Base-by-base conservation (phyloP, 768 basidiomycete genomes). In the Boletus edulis region DNA sequence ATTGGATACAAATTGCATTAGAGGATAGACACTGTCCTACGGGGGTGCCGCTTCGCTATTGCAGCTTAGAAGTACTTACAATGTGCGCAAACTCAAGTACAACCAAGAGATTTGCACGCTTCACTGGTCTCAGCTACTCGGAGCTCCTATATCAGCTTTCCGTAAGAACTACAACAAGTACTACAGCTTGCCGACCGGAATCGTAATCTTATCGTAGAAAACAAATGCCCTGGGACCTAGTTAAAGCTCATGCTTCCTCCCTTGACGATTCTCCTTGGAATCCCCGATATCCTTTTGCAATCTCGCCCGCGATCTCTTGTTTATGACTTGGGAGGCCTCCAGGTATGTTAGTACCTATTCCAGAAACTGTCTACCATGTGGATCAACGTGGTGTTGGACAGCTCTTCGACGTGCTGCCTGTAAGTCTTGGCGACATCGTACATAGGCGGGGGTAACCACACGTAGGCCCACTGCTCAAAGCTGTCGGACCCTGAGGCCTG, bases 1-100 rank as follows among this genome's bases (percentile, higher is more conserved):
- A 77, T 94, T 63, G 92, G 91, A 35, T 94, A 93, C 76, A 82
- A 85, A 54, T 65, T 89, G 56, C 76, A 83, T 58, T 82, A 79
- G 72, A 70, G 59, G 27, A 38, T 51, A 39, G 51, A 53, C n/a
- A 8, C 3, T 42, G 13, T n/a, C n/a, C n/a, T 32, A 10, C 12
- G n/a, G 11, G 18, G 10, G 22, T 41, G 24, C 10, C 43, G 41
- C 37, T 34, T 29, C 18, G 43, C 53, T 49, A 24, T 39, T 40
- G 59, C 49, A 18, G 24, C 39, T 45, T 58, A 63, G 63, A 55
- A 32, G 43, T 37, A 58, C 39, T 38, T 51, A 20, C 24, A 45
- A 51, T 57, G 51, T 57, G 48, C 46, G 32, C 46, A 18, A 48
- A 43, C 10, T 46, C 47, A 7, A 38, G 38, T 49, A 38, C 31